Evolutionary conservation across 2,329 filamentous ascomycete species (phyloP).

Genomic region (Colletotrichum sp.): DNA sequence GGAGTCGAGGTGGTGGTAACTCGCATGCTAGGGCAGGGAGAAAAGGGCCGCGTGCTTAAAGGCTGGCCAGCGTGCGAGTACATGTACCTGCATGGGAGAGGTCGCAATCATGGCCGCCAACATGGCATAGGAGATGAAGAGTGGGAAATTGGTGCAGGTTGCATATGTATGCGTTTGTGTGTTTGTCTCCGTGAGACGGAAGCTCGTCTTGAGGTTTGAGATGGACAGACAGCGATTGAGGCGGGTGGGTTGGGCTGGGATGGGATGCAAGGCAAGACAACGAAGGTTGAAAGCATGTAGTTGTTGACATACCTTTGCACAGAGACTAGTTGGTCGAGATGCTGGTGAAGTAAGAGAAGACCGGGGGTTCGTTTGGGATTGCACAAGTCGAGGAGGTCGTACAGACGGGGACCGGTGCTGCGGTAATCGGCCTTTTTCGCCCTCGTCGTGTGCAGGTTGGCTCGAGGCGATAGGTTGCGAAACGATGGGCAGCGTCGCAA

Average conservation of each 20-base stretch:
- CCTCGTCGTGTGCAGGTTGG: background rate
- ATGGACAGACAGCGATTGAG: background rate
- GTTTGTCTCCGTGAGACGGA: background rate
- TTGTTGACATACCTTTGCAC: background rate
- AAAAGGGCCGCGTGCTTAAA: background rate
- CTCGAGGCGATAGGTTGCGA: background rate
- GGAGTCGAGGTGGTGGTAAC: background rate
- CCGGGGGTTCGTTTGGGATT: background rate
- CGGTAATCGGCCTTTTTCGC: constrained; percentile 15
- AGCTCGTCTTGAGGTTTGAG: background rate
- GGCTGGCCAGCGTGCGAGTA: constrained; percentile 12
- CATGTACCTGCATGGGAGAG: constrained; percentile 16
- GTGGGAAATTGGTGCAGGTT: background rate
- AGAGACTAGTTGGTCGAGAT: background rate
- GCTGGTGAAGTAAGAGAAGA: background rate
- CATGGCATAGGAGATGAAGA: background rate
- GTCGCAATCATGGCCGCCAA: background rate
- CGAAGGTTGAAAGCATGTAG: background rate
- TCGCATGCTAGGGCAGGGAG: constrained; percentile 3
- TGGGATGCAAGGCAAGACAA: background rate
- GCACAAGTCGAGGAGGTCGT: constrained; percentile 9
- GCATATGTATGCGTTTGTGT: background rate
- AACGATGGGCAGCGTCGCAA: constrained; percentile 9
- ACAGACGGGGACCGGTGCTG: constrained; percentile 10
- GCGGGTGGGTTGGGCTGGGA: no score